Evolutionary conservation across 176 grass and related monocot species (phyloP).

Genomic region (Saccharum spontaneum): DNA sequence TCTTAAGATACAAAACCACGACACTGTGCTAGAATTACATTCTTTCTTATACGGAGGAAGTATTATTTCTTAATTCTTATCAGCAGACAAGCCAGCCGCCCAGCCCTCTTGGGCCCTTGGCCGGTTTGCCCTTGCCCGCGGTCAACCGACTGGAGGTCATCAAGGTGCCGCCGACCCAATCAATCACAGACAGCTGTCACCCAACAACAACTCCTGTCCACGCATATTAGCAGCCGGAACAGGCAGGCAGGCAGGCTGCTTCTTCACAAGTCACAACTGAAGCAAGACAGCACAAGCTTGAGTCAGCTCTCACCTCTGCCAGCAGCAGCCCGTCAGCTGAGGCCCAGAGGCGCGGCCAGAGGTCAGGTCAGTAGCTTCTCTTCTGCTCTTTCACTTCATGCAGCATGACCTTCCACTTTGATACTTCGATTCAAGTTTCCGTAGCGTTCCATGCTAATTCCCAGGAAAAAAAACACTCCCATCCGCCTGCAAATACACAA

Average conservation of each 20-base stretch:
- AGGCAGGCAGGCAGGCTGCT: background rate
- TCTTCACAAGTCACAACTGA: background rate
- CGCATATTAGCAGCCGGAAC: background rate
- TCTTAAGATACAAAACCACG: no score
- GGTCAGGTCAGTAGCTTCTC: constrained; percentile 17
- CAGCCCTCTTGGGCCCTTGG: background rate
- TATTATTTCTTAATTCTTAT: background rate
- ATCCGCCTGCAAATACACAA: background rate
- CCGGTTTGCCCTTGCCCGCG: background rate
- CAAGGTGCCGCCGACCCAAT: constrained; percentile 12
- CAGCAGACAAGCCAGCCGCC: background rate
- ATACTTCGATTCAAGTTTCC: background rate
- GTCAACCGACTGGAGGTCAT: background rate
- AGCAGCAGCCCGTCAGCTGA: constrained; percentile 18
- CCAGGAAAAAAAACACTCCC: background rate
- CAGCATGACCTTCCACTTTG: background rate
- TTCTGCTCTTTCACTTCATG: constrained; percentile 3
- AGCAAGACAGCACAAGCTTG: background rate
- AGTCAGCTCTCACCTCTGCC: background rate
- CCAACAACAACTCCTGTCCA: constrained; percentile 32
- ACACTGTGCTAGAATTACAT: no score
- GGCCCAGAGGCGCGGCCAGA: background rate
- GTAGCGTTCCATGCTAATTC: background rate
- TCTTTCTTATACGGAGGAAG: no score
- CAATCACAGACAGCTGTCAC: constrained; percentile 32